Conservation (phyloP, 2,329 filamentous ascomycete species). For the Meredithiella fracta region DNA sequence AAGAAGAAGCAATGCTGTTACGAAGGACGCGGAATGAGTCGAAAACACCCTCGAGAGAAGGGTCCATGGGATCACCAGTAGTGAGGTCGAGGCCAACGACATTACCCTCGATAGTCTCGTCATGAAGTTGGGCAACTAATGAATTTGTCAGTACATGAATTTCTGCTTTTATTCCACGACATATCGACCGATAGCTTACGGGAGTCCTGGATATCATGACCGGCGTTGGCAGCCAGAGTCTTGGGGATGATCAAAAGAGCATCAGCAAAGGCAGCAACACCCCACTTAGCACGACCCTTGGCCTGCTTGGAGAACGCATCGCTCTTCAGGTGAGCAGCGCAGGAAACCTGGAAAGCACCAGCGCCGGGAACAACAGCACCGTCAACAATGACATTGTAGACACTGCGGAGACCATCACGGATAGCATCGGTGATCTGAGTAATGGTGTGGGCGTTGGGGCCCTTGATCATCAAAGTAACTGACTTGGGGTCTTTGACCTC, state of each 20-base stretch:
- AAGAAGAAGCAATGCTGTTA: constrained; percentile 84
- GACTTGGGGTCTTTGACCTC: constrained; percentile 98
- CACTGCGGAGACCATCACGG: constrained; percentile 81
- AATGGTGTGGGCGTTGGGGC: constrained; percentile 92
- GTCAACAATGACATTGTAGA: constrained; percentile 99
- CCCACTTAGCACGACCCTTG: constrained; percentile 96
- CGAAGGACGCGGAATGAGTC: constrained; percentile 91
- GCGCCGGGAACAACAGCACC: constrained; percentile 85
- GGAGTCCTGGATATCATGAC: constrained; percentile 91
- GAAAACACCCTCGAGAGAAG: constrained; percentile 77
- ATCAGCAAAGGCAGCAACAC: constrained; percentile 87
- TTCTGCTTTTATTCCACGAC: constrained; percentile 15
- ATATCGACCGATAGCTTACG: constrained; percentile 38
- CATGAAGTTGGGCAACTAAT: constrained; percentile 67
- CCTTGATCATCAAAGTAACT: constrained; percentile 94
- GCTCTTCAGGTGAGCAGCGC: constrained; percentile 70
- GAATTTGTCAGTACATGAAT: background rate
- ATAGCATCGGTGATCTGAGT: constrained; percentile 93
- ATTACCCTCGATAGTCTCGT: constrained; percentile 71
- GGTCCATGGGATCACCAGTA: constrained; percentile 88
- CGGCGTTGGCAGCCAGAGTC: constrained; percentile 87
- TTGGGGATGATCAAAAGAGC: constrained; percentile 92
- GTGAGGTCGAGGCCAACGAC: constrained; percentile 72
- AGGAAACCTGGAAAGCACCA: constrained; percentile 91
- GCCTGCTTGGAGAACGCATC: constrained; percentile 76